Conservation (phyloP, 345 rosid genomes). For the Rhizophora apiculata region DNA sequence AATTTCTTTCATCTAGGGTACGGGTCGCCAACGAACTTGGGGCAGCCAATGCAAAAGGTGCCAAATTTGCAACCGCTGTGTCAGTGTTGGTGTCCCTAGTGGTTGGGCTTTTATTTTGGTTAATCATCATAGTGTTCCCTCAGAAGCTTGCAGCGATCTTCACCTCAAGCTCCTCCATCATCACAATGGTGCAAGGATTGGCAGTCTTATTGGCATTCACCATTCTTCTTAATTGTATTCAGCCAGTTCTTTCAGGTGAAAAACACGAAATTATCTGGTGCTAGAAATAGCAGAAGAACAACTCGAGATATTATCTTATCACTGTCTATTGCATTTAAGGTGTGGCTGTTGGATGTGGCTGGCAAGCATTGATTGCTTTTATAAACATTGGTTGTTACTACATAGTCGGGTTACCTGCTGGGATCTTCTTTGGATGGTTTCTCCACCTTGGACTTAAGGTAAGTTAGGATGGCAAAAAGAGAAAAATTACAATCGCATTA, state of each 20-base stretch:
- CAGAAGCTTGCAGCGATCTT: slow-evolving; percentile 45
- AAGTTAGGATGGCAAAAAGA: slow-evolving; percentile 1
- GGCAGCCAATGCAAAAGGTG: slow-evolving; percentile 46
- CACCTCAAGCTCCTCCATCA: slow-evolving; percentile 39
- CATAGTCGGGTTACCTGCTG: slow-evolving; percentile 47
- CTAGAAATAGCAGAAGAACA: background rate
- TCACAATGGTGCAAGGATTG: slow-evolving; percentile 37
- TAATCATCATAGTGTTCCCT: slow-evolving; percentile 36
- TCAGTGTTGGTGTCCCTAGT: slow-evolving; percentile 36
- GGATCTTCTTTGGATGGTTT: slow-evolving; percentile 42
- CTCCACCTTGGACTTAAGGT: slow-evolving; percentile 39
- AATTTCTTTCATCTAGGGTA: slow-evolving; percentile 32
- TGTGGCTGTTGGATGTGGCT: slow-evolving; percentile 52
- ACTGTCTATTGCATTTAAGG: slow-evolving; percentile 24
- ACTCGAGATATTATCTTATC: background rate
- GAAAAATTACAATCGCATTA: background rate
- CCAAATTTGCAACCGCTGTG: slow-evolving; percentile 51
- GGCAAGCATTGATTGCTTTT: slow-evolving; percentile 47
- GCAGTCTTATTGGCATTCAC: slow-evolving; percentile 44
- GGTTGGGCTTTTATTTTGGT: slow-evolving; percentile 38
- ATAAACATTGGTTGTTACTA: slow-evolving; percentile 53
- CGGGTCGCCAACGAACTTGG: slow-evolving; percentile 57
- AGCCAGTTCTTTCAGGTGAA: slow-evolving; percentile 58
- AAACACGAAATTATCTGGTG: background rate
- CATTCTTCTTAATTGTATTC: slow-evolving; percentile 51